Base-by-base conservation (phyloP, 495 filamentous ascomycete genomes). In the Arthonia radiata region DNA sequence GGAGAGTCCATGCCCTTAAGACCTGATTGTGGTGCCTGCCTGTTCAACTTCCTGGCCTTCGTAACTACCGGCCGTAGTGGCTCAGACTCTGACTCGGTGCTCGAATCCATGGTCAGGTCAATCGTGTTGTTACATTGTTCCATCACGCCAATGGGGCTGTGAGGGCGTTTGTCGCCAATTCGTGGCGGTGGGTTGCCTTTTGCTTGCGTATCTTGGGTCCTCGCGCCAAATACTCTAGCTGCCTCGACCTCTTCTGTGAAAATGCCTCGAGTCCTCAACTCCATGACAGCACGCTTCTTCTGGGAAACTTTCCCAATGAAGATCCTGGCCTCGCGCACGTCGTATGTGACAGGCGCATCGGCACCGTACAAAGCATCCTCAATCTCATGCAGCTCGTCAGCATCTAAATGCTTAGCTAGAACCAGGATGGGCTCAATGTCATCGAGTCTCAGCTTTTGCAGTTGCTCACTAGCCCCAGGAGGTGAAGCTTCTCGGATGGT, bases 351-450 rank as follows among this genome's bases (percentile, higher is more conserved):
- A 0, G 44, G 49, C 2, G 62, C 69, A 13, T 52, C 50, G 25
- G 40, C 34, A 0, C 50, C 44, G 3, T 53, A 50, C 10, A 92
- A 59, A 12, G 60, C 51, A 7, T 67, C 57, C 40, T 83, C 74
- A 9, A 69, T 32, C 17, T 56, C 43, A 26, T 72, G 61, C 11
- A 75, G 47, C 28, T 68, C 56, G 3, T 69, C 53, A 10, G 59
- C 42, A 0, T 54, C 46, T 8, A 92, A 54, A 34, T 82, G 68
- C 5, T 71, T 64, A 4, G 69, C 50, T 0, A 91, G 61, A 23
- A 94, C 59, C 31, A 66, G 83, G 7, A 81, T 67, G 4, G 65
- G 48, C 4, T n/a, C n/a, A n/a, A n/a, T n/a, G n/a, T n/a, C n/a
- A n/a, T n/a, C n/a, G n/a, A n/a, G n/a, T n/a, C n/a, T n/a, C n/a